A percentile compares a stretch with the other conserved stretches of the same genome.
phyloP scores from a whole-genome alignment of 768 basidiomycete genomes.

The Suillus clintonianus region DNA sequence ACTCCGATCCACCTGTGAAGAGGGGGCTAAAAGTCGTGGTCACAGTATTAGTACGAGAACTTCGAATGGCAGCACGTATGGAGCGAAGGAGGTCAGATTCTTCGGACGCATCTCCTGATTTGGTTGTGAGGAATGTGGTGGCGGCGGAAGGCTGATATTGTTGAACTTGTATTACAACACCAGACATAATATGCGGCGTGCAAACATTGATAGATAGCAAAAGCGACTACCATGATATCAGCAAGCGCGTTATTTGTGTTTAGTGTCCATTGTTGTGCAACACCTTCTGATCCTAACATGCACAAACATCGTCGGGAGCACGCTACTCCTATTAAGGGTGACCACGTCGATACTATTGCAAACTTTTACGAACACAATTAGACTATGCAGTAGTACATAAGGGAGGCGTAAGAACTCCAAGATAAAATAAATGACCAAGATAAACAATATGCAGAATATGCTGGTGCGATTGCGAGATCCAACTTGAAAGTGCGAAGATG shows the following conservation, averaged over 20 bases:
- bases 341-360: slow-evolving; percentile 17
- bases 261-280: slow-evolving; percentile 2
- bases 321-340: background rate
- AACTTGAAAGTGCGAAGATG: slow-evolving; percentile 24
- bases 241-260: slow-evolving; percentile 1
- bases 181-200: slow-evolving; percentile 16
- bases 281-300: slow-evolving; percentile 12
- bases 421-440: slow-evolving; percentile 40
- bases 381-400: slow-evolving; percentile 24
- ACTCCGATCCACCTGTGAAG: slow-evolving; percentile 40
- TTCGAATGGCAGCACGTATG: slow-evolving; percentile 61
- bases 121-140: slow-evolving; percentile 39
- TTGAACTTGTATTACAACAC: slow-evolving; percentile 40
- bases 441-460: slow-evolving; percentile 37
- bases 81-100: slow-evolving; percentile 52
- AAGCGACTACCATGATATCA: background rate
- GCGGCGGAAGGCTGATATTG: slow-evolving; percentile 47
- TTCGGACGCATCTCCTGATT: slow-evolving; percentile 13
- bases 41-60: slow-evolving; percentile 46
- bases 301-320: slow-evolving; percentile 7
- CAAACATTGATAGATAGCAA: background rate
- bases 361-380: slow-evolving; percentile 5
- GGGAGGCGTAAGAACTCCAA: slow-evolving; percentile 29
- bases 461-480: slow-evolving; percentile 34
- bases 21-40: slow-evolving; percentile 44